phyloP scores from a whole-genome alignment of 352 stramenopile genomes.

The Pythium inflatum region DNA sequence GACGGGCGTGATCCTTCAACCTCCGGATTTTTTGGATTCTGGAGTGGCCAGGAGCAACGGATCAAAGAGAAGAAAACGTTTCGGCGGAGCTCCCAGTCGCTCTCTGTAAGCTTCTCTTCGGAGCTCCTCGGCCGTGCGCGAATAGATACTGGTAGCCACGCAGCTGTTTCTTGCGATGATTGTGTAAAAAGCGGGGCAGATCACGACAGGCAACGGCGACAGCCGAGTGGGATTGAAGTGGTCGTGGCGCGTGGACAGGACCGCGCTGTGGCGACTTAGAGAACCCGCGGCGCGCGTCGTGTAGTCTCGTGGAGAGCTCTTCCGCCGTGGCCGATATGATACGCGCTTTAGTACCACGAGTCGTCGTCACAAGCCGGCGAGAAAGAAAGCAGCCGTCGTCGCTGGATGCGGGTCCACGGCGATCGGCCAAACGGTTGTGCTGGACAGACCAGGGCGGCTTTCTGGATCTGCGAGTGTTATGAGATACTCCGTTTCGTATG shows the following conservation, averaged over 20 bases:
- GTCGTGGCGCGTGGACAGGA: background rate
- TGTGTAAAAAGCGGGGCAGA: conserved; percentile 29
- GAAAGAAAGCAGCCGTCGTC: background rate
- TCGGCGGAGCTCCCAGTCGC: background rate
- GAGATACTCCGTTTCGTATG: background rate
- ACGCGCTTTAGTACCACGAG: no score
- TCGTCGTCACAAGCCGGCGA: no score
- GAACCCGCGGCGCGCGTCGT: no score
- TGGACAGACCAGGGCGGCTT: background rate
- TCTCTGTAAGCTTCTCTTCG: background rate
- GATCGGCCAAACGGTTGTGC: background rate
- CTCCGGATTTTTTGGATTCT: conserved; percentile 20
- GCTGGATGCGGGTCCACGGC: no score
- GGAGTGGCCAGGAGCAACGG: background rate
- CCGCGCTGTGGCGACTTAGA: background rate
- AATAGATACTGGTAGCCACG: conserved; percentile 24
- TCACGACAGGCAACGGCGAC: conserved; percentile 16
- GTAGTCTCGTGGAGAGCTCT: no score
- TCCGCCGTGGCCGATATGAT: no score
- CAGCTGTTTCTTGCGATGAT: conserved; percentile 27
- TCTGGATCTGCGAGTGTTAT: background rate
- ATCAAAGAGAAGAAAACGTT: conserved; percentile 3
- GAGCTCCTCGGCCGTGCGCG: background rate
- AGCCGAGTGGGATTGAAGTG: conserved; percentile 13
- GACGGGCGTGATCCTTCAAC: conserved; percentile 11